phyloP scores from a whole-genome alignment of 2,329 filamentous ascomycete species.

The Tolypocladium cylindrosporum region DNA sequence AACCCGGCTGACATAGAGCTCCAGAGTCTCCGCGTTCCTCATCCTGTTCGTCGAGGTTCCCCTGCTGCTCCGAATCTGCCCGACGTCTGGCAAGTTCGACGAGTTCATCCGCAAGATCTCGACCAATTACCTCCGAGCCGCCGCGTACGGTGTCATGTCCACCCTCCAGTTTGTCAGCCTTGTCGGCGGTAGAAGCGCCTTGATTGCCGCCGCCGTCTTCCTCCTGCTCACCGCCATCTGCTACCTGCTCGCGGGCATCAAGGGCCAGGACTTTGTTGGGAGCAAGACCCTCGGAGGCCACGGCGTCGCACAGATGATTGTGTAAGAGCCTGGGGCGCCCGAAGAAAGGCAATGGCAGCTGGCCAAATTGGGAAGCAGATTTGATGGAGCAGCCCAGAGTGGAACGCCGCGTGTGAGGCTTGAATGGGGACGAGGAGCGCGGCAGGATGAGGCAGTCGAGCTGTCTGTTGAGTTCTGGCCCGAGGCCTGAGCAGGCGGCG shows the following conservation, averaged over 20 bases:
- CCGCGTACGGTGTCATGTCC: conserved; percentile 73
- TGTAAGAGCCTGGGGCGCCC: conserved; percentile 37
- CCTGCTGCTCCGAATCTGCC: conserved; percentile 92
- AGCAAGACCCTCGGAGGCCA: conserved; percentile 95
- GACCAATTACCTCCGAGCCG: conserved; percentile 94
- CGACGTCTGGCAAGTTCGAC: conserved; percentile 85
- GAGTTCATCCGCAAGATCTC: conserved; percentile 81
- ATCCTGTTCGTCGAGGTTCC: conserved; percentile 86
- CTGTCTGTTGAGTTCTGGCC: conserved; percentile 10
- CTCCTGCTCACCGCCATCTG: conserved; percentile 67
- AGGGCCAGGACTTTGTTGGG: conserved; percentile 76
- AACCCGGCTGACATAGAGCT: background rate
- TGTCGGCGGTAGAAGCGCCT: conserved; percentile 50
- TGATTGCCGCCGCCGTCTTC: conserved; percentile 81
- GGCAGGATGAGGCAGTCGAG: background rate
- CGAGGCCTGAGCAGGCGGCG: background rate
- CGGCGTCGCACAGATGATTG: conserved; percentile 96
- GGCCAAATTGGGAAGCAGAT: background rate
- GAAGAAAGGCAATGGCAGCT: background rate
- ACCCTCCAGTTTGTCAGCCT: conserved; percentile 77
- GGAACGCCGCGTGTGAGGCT: background rate
- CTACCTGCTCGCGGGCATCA: conserved; percentile 70
- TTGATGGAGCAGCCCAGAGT: background rate
- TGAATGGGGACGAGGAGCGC: background rate
- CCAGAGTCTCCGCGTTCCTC: conserved; percentile 58